Evolutionary conservation across 2,329 filamentous ascomycete species (phyloP), one percentile per base, ranked within the genome.

Genomic region (Bisporella sp.): DNA sequence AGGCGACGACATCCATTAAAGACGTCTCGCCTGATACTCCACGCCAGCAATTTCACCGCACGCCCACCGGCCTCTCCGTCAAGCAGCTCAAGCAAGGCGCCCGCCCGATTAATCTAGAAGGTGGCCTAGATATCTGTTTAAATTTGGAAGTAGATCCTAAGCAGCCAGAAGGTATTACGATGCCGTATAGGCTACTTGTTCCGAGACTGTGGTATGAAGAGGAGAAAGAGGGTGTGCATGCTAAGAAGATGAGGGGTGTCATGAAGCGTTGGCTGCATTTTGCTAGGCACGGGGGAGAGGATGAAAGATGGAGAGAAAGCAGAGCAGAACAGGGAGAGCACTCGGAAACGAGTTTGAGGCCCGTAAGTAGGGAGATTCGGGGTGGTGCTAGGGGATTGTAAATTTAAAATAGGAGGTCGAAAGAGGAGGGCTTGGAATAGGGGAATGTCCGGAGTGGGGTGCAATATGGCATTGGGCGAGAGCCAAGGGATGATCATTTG

Each of bases 71-170:
- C 11, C 67, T 89, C 40, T 82, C 79, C 29, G 68, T 72, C 2
- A 87, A 84, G 76, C 84, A 57, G 71, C 77, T 57, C 76, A 74
- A 71, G 69, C 45, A 72, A 75, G 13, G 73, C 76, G 40, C 72
- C 73, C 73, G 74, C 41, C 75, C 79, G 7, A 79, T 97, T 52
- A 82, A 96, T 63, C 74, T 96, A 0, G 81, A 93, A 64, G 86
- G 85, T 31, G 90, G 89, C 0, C 73, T 99, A 7, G 90, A 96
- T 57, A 84, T 99, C 35, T 87, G 82, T 46, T 70, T 99, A 41
- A 96, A 96, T 60, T 82, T 96, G 55, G 93, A 99, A 69, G 82
- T 96, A 54, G 90, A 85, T 60, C 79, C 87, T 42, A 82, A 81
- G 55, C 90, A 99, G 60, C 92, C 93, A 1, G 78, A 87, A 0